Base-by-base conservation (phyloP, 164 flowering plant genomes). In the Chimonanthus salicifolius region DNA sequence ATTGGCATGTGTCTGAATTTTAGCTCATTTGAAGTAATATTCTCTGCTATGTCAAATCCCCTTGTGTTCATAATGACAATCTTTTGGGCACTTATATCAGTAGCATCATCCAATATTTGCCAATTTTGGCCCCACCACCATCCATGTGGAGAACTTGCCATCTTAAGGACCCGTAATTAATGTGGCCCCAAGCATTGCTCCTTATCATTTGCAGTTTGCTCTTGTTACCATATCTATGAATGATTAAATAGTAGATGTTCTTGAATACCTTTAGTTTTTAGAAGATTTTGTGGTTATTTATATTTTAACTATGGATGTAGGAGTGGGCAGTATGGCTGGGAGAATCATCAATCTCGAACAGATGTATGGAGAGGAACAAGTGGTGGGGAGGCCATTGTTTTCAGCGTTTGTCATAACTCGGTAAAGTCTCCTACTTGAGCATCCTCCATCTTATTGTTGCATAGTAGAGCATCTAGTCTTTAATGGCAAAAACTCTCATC, bases 311-410 rank as follows among this genome's bases (percentile, higher is more conserved):
- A 47, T 80, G 62, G 45, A 0, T 68, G 64, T 72, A 92, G 97
- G 83, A 80, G 74, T 46, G 98, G 98, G 67, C 84, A 76, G 51
- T 94, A 89, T 77, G 79, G 54, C 1, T 94, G 98, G 97, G 97
- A 94, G 82, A 94, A 94, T 51, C 96, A 96, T 74, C 84, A 20
- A 20, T 20, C 21, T 20, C 21, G 79, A 62, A 76, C 94, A 48
- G 98, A 94, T 21, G 75, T 77, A 20, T 89, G 91, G 92, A 92
- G 89, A 82, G 94, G 98, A 47, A 85, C 94, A 50, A 92, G 80
- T 69, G 94, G 94, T 48, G 97, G 98, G 20, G 94, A 90, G 66
- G 94, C 71, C 51, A 85, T 94, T 71, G 87, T 91, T 73, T 87
- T 94, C 65, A 92, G 94, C 73, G 93, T 93, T 48, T 96, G 87